Evolutionary conservation across 306 rosid species (phyloP).

Genomic region (Castanopsis chinensis): DNA sequence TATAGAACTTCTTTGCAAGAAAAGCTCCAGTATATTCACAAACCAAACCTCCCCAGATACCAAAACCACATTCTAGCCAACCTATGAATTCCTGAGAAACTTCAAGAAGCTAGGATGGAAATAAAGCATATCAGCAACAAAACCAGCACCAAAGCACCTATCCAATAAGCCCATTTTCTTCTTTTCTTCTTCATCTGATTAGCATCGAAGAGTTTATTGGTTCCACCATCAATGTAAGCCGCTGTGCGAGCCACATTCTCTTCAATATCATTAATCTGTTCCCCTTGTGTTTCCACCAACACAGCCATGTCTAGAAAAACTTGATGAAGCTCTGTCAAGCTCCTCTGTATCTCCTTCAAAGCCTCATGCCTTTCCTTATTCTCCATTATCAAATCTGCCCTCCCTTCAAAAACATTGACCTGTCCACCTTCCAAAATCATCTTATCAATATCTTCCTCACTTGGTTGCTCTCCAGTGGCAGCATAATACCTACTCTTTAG

Average conservation of each 20-base stretch:
- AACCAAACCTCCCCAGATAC: background rate
- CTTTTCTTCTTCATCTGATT: conserved; percentile 60
- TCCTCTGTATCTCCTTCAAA: conserved; percentile 72
- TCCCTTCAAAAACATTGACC: conserved; percentile 62
- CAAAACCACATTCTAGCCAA: background rate
- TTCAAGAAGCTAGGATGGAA: conserved; percentile 55
- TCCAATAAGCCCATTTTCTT: conserved; percentile 58
- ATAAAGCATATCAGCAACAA: conserved; percentile 63
- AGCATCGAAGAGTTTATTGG: conserved; percentile 68
- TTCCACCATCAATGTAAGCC: conserved; percentile 59
- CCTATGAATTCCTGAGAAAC: background rate
- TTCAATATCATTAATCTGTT: conserved; percentile 73
- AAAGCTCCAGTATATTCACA: background rate
- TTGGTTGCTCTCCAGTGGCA: conserved; percentile 61
- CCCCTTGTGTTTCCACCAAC: conserved; percentile 81
- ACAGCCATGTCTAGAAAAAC: conserved; percentile 96
- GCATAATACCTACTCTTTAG: conserved; percentile 66
- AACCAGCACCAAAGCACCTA: conserved; percentile 54
- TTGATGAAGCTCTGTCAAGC: conserved; percentile 89
- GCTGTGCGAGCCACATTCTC: conserved; percentile 62
- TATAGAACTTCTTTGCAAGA: background rate
- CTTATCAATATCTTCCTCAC: conserved; percentile 64
- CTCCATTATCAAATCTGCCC: conserved; percentile 39
- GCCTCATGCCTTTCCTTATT: conserved; percentile 67
- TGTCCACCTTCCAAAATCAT: conserved; percentile 55